Base-by-base conservation (phyloP, 148 eudicot genomes). In the Camellia lanceoleosa region DNA sequence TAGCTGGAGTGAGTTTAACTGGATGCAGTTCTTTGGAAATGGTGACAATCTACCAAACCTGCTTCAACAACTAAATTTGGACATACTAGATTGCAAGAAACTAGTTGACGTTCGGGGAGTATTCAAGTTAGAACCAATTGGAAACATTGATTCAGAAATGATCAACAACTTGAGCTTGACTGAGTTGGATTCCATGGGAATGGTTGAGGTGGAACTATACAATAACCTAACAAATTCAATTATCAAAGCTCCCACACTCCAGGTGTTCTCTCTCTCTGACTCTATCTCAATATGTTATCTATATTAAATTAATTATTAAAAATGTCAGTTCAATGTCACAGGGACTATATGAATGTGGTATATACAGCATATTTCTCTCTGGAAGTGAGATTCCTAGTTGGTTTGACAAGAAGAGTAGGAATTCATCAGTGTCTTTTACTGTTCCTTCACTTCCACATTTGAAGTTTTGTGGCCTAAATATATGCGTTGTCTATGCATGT, bases 131-230 rank as follows among this genome's bases (percentile, higher is more conserved):
- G 71, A 64, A 65, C 44, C 44, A 19, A n/a, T 65, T 7, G 42
- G 5, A 49, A 18, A 77, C 5, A 64, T 66, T 44, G 60, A 65
- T 64, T 38, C 58, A 64, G 79, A 77, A 55, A 20, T 77, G 10
- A 67, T 77, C 42, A 23, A 66, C 59, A 65, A 43, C 13, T 66
- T 65, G 71, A 59, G 80, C 11, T 23, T 49, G 52, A 49, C 52
- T 49, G 52, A 49, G 52, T 49, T 49, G 52, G 52, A 49, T 49
- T 49, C 7, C 52, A 49, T 49, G 52, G 52, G 52, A 2, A 49
- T 49, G 52, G 6, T 49, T 7, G 52, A 49, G 52, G 52, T 49
- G 52, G 52, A 49, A 49, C 52, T 49, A 49, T 5, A 0, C 52
- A 49, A 7, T 49, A 49, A 49, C 52, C 60, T 56, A 14, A 56